Evolutionary conservation across 202 grass and related monocot species (phyloP), one percentile per base, ranked within the genome.

Genomic region (Sporobolus alterniflorus): DNA sequence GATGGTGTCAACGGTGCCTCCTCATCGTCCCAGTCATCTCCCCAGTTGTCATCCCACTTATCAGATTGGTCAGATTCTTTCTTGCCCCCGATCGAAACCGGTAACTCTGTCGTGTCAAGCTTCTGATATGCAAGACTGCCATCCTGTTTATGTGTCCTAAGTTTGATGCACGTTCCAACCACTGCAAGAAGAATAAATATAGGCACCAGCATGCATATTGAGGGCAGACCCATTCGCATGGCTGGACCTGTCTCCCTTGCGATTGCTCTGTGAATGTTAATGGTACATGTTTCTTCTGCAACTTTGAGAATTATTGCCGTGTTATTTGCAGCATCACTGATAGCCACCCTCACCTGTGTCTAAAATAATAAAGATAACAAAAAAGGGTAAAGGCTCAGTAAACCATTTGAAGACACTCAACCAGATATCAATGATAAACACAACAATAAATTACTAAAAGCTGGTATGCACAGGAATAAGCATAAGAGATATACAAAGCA

Each of bases 1-100:
- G 91, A 90, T 24, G 93, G 91, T 21, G 96, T 96, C 76, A 92
- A 75, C 0, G 96, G 89, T 0, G 96, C 85, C 78, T 97, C 95
- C 81, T 94, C 96, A 40, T 99, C 96, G 15, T 89, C 90, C 96
- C 96, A 96, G 60, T 81, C 85, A 78, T 93, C 92, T 74, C 84
- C 92, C 92, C 92, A 93, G 42, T 87, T 93, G 76, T 95, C 79
- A 52, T 98, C 89, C 96, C 96, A 98, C 60, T 54, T 84, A 71
- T 94, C 89, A 36, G 88, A 64, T 13, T 88, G 72, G 33, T 84
- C 72, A 0, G 76, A 6, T 70, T 91, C 85, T 73, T 91, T 89
- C 60, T 84, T 92, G 74, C 87, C 89, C 46, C 91, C 87, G 1
- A 73, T 66, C 0, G 93, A 99, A 80, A 96, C 85, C 0, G 96